Evolutionary conservation across 371 early-diverging fungal genomes (phyloP).

Genomic region (Mucor racemosus): DNA sequence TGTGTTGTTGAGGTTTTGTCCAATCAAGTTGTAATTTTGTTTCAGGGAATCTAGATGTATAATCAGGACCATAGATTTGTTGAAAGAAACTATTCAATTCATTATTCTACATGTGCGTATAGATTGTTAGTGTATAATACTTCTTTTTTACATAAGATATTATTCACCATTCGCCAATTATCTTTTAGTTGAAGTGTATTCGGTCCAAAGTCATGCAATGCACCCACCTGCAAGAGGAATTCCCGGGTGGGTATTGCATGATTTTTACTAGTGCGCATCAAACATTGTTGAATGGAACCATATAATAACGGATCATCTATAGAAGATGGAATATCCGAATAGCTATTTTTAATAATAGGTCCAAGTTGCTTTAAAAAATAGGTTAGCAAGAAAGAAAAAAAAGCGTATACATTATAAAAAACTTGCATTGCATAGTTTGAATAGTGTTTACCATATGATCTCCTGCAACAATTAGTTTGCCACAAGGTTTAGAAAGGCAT

Average conservation of each 20-base stretch:
- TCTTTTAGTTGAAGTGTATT: slow-evolving; percentile 62
- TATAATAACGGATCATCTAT: slow-evolving; percentile 46
- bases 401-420: not conserved
- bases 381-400: not conserved
- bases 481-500: slow-evolving; percentile 40
- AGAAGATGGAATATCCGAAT: slow-evolving; percentile 35
- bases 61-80: slow-evolving; percentile 57
- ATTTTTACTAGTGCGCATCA: slow-evolving; percentile 57
- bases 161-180: slow-evolving; percentile 64
- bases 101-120: slow-evolving; percentile 40
- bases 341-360: slow-evolving; percentile 55
- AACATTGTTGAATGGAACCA: slow-evolving; percentile 61
- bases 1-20: slow-evolving; percentile 2
- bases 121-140: not conserved
- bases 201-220: slow-evolving; percentile 55
- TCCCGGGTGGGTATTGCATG: slow-evolving; percentile 37
- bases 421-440: not conserved
- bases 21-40: slow-evolving; percentile 24
- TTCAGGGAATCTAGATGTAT: slow-evolving; percentile 36
- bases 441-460: slow-evolving; percentile 62
- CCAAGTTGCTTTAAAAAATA: slow-evolving; percentile 50
- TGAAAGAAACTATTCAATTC: slow-evolving; percentile 59
- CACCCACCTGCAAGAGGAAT: slow-evolving; percentile 41
- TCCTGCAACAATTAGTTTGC: slow-evolving; percentile 60
- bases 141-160: too few species aligned